Conservation (phyloP, 2,329 filamentous ascomycete species). For the Cladosporium sp. region DNA sequence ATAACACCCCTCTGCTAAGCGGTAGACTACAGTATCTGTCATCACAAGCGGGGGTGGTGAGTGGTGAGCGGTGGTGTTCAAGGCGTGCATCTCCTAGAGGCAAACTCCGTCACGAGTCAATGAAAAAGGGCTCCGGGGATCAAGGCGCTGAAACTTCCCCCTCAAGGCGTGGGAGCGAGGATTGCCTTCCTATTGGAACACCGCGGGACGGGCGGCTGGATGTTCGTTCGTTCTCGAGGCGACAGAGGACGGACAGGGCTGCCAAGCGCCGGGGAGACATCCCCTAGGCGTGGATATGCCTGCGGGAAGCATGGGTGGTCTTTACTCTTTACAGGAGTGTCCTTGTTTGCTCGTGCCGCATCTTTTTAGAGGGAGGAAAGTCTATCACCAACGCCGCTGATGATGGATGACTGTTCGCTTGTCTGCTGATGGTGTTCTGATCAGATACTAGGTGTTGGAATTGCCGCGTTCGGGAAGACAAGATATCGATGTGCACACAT, state of each 20-base stretch:
- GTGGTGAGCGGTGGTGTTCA: background rate
- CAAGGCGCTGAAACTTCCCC: background rate
- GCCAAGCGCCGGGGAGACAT: slow-evolving; percentile 3
- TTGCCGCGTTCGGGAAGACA: background rate
- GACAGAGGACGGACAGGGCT: background rate
- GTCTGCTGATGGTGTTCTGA: background rate
- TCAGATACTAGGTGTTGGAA: background rate
- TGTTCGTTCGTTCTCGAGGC: too few relatives aligned
- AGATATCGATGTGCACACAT: background rate
- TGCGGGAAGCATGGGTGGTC: background rate
- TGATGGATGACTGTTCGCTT: background rate
- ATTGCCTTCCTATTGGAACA: too few relatives aligned
- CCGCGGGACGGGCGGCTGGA: background rate
- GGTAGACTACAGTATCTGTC: background rate
- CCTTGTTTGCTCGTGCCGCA: background rate
- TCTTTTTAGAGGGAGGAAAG: background rate
- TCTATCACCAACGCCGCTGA: background rate
- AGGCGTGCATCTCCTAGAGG: background rate
- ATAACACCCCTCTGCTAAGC: background rate
- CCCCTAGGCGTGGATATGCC: too few relatives aligned
- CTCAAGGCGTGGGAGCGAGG: background rate
- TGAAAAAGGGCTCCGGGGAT: slow-evolving; percentile 1
- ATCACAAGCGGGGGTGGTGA: background rate
- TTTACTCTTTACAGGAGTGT: slow-evolving; percentile 12
- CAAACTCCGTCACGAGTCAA: background rate